Base-by-base conservation (phyloP, 2,329 filamentous ascomycete genomes). In the Hortaea werneckii region DNA sequence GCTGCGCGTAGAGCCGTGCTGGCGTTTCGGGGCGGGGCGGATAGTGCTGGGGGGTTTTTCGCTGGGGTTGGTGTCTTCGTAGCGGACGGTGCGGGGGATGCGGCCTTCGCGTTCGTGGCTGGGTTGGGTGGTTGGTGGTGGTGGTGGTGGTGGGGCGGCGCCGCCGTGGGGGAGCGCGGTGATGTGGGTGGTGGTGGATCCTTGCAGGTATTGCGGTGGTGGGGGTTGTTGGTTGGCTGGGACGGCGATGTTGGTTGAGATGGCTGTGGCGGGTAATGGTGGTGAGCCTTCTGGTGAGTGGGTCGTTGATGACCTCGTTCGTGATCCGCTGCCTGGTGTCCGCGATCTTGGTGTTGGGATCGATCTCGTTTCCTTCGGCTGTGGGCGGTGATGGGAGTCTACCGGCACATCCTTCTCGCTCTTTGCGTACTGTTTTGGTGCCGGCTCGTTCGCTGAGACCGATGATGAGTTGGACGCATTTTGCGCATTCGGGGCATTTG, bases 1-100 rank as follows among this genome's bases (percentile, higher is more conserved):
- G 47, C 87, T 83, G 43, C 86, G 77, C 48, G 82, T 82, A 28
- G 78, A 78, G 29, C 77, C 77, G 37, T 76, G 72, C 10, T 73
- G 74, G 35, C 75, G 41, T 38, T 44, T 35, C 32, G 32, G 32
- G 44, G 39, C 32, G 27, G 53, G 37, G 45, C 35, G 27, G 47
- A 46, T n/a, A 40, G 43, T 10, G 39, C 29, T 57, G 13, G 40
- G 29, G 11, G 32, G 37, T 47, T 27, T 20, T 8, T 32, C n/a
- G 38, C 10, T 35, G 32, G 32, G 7, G 9, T 48, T 40, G 28
- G 53, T 55, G 27, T 58, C 56, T 28, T 59, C 59, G 47, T 57
- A 61, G 29, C 57, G 57, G 28, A 59, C 50, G 26, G 52, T 52
- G 40, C 47, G 66, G 54, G 37, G 53, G 42, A 30, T 48, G 37